Conservation (phyloP, 768 basidiomycete genomes). For the Coprinellus micaceus region DNA sequence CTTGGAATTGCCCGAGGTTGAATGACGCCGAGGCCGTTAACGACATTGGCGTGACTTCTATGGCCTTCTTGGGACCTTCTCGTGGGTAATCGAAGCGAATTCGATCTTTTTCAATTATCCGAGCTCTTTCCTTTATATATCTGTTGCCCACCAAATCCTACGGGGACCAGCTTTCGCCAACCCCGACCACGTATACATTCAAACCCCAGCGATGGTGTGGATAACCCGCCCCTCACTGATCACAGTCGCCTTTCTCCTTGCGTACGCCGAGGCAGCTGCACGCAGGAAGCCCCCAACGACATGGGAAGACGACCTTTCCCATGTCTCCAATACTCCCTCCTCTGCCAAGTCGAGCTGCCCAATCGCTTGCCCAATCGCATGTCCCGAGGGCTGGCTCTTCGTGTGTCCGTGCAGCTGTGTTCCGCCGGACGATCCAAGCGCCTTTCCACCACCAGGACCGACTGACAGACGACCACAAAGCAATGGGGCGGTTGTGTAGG, state of each 20-base stretch:
- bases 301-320: neutral
- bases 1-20: no score
- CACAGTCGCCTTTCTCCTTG: neutral
- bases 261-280: neutral
- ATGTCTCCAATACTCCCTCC: no score
- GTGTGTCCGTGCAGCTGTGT: conserved; percentile 5
- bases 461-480: neutral
- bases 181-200: no score
- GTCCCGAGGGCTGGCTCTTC: conserved; percentile 7
- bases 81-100: no score
- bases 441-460: neutral
- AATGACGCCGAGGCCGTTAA: no score
- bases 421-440: neutral
- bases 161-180: neutral
- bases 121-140: no score
- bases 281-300: neutral
- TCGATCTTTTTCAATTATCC: no score
- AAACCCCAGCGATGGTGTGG: neutral
- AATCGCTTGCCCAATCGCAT: conserved; percentile 9
- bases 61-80: no score
- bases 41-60: no score
- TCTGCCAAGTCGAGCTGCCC: conserved; percentile 2
- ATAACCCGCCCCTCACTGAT: neutral
- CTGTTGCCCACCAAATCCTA: neutral
- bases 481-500: neutral